Conservation (phyloP, 352 stramenopile genomes). For the Phytophthora parvispora region DNA sequence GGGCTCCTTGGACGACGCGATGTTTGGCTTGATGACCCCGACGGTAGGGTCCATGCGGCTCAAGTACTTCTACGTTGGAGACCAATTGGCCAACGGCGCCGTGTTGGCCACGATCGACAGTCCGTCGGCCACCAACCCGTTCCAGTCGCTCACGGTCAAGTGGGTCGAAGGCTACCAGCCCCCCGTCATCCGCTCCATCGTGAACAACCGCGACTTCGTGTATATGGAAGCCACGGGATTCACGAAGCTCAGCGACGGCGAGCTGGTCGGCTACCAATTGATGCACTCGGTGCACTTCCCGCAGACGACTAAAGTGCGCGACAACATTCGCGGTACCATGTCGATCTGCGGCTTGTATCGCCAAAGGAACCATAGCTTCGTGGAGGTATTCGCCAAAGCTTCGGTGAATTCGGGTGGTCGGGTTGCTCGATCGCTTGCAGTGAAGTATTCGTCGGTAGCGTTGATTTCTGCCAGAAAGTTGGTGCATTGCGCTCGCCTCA, state of each 20-base stretch:
- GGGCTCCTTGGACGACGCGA: constrained; percentile 42
- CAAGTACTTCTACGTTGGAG: constrained; percentile 46
- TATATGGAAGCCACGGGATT: constrained; percentile 54
- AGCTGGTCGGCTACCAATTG: constrained; percentile 72
- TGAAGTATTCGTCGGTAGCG: constrained; percentile 54
- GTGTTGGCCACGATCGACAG: constrained; percentile 49
- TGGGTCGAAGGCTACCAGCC: constrained; percentile 47
- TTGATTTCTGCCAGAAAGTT: constrained; percentile 59
- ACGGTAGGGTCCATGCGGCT: constrained; percentile 52
- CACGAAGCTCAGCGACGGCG: constrained; percentile 41
- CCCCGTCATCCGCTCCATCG: constrained; percentile 32
- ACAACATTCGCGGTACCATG: constrained; percentile 60
- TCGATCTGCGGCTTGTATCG: constrained; percentile 64
- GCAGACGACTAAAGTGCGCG: constrained; percentile 43
- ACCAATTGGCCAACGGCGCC: constrained; percentile 43
- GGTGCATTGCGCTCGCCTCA: constrained; percentile 58
- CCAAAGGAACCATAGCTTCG: constrained; percentile 53
- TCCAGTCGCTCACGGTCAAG: constrained; percentile 63
- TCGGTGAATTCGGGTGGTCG: constrained; percentile 54
- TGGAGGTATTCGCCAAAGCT: constrained; percentile 56
- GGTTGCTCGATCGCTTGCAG: constrained; percentile 51
- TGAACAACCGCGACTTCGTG: constrained; percentile 48
- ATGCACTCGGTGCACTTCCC: constrained; percentile 71
- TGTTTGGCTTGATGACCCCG: constrained; percentile 52
- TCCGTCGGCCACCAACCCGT: constrained; percentile 46